Conservation (phyloP, 768 basidiomycete genomes). For the Suillus sp. region DNA sequence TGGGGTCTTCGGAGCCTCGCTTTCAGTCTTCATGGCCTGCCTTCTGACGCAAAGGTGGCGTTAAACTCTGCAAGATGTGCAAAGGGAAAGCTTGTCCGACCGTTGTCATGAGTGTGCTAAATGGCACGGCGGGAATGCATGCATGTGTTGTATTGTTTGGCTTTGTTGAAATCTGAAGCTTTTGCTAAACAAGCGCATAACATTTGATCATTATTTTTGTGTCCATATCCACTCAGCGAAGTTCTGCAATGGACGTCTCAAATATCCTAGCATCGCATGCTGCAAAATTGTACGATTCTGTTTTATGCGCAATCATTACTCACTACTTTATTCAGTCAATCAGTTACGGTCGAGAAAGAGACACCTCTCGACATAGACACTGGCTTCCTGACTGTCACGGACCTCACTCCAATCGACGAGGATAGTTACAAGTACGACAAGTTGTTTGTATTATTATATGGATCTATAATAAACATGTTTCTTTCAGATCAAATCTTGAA, state of each 20-base stretch:
- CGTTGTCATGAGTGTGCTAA: background rate
- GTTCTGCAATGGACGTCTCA: constrained; percentile 74
- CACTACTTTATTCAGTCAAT: constrained; percentile 50
- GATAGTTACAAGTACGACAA: constrained; percentile 74
- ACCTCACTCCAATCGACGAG: constrained; percentile 83
- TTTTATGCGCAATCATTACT: background rate
- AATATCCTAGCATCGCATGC: constrained; percentile 73
- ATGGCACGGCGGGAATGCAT: background rate
- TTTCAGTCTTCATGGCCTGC: constrained; percentile 45
- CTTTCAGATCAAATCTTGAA: constrained; percentile 70
- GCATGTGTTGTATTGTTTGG: constrained; percentile 20
- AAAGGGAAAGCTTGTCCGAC: background rate
- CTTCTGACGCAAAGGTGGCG: background rate
- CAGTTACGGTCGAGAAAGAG: constrained; percentile 74
- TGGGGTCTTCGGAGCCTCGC: constrained; percentile 37
- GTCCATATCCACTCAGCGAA: constrained; percentile 2
- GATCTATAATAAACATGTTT: background rate
- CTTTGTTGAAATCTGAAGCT: constrained; percentile 25
- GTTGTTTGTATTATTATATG: background rate
- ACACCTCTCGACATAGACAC: constrained; percentile 79
- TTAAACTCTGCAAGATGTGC: background rate
- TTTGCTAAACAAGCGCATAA: constrained; percentile 15
- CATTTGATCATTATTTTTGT: background rate
- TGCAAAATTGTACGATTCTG: constrained; percentile 61
- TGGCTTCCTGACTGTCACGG: constrained; percentile 83